These are phyloP conservation scores for Venturiaceae sp. DNA, from an alignment of 2,329 filamentous ascomycete genomes.

Conservation along the genomic window DNA sequence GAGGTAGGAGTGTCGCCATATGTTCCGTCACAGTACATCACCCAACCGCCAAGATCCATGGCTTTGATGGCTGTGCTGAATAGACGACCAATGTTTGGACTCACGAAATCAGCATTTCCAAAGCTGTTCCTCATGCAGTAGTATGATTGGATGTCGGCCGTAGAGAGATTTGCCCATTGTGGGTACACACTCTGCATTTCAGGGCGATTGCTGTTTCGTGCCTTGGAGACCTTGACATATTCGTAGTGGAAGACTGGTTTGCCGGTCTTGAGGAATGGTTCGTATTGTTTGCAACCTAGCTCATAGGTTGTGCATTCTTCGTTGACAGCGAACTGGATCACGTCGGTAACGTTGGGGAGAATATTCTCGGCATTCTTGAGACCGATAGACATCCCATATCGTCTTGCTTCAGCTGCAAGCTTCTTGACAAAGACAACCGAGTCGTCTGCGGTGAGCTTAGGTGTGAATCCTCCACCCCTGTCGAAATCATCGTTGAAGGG, in stretches of 20 bases:
- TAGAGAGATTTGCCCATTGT: constrained; percentile 14
- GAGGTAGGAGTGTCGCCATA: background rate
- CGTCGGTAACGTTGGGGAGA: constrained; percentile 37
- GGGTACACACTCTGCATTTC: constrained; percentile 16
- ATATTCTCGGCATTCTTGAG: constrained; percentile 60
- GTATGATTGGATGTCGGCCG: constrained; percentile 15
- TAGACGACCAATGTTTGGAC: background rate
- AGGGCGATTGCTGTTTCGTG: background rate
- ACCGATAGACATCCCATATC: constrained; percentile 43
- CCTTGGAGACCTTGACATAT: constrained; percentile 30
- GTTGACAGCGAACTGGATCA: constrained; percentile 58
- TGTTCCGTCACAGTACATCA: constrained; percentile 40
- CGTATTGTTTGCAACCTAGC: constrained; percentile 48
- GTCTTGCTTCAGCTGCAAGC: constrained; percentile 2
- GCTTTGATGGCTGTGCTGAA: constrained; percentile 55
- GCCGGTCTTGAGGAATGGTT: constrained; percentile 45
- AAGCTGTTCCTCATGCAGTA: background rate
- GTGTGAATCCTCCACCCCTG: constrained; percentile 27
- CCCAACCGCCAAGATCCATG: constrained; percentile 54
- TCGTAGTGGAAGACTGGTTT: constrained; percentile 69
- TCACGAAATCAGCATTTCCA: background rate
- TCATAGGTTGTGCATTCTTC: constrained; percentile 55
- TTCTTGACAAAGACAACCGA: constrained; percentile 4
- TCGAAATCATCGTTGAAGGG: constrained; percentile 13
- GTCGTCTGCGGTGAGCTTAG: constrained; percentile 7